A percentile compares a stretch with the other conserved stretches of the same genome.
Conservation (phyloP, 257 asterid species). For the Petunia secreta region DNA sequence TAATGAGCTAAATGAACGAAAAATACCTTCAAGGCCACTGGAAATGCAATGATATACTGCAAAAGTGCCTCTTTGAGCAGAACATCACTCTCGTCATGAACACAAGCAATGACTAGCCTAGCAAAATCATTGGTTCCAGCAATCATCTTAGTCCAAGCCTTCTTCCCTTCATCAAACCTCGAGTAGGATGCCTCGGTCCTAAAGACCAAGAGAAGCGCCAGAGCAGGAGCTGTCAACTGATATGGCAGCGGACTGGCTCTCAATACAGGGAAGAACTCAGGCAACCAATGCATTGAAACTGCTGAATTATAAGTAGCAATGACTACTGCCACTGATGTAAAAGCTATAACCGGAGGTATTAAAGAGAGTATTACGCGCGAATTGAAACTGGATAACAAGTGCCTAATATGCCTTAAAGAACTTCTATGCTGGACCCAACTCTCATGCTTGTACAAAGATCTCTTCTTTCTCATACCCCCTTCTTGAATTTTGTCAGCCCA, state of each 20-base stretch:
- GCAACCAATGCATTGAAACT: constrained; percentile 64
- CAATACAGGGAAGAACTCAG: constrained; percentile 74
- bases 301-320: constrained; percentile 77
- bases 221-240: constrained; percentile 91
- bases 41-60: constrained; percentile 85
- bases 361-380: constrained; percentile 84
- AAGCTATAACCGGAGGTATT: constrained; percentile 81
- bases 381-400: constrained; percentile 58
- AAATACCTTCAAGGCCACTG: constrained; percentile 87
- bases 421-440: constrained; percentile 83
- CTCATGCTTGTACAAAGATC: constrained; percentile 65
- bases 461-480: constrained; percentile 61
- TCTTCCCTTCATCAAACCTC: constrained; percentile 80
- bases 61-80: constrained; percentile 65
- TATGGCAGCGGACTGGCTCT: constrained; percentile 87
- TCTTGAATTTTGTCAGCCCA: constrained; percentile 80
- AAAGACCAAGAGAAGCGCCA: constrained; percentile 89
- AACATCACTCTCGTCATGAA: constrained; percentile 50
- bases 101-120: constrained; percentile 71
- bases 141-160: constrained; percentile 79
- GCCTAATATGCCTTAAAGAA: constrained; percentile 77
- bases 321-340: constrained; percentile 70
- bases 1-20: not conserved
- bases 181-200: constrained; percentile 98
- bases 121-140: constrained; percentile 77